Conservation (phyloP, 345 rosid genomes). For the Gossypium thurberi region DNA sequence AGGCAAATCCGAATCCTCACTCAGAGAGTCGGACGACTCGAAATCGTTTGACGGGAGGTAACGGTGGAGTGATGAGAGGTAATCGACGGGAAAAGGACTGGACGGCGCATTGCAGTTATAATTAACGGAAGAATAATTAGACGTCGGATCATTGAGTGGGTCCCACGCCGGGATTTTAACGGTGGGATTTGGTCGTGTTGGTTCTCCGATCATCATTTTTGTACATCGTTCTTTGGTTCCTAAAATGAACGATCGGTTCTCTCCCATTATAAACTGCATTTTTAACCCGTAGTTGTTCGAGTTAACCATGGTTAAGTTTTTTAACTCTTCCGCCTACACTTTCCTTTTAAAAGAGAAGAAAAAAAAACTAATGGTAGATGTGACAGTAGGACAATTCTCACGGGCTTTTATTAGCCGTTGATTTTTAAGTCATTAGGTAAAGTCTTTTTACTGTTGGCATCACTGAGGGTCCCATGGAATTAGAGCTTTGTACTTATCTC, state of each 20-base stretch:
- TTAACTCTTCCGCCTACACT: neutral
- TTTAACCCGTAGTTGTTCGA: constrained; percentile 23
- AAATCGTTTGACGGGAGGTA: constrained; percentile 64
- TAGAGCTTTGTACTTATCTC: constrained; percentile 1
- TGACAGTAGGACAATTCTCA: neutral
- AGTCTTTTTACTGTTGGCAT: neutral
- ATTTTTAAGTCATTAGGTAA: neutral
- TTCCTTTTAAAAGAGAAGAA: constrained; percentile 16
- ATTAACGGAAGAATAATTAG: constrained; percentile 23
- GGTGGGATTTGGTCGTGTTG: constrained; percentile 36
- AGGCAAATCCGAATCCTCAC: constrained; percentile 33
- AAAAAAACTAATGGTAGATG: neutral
- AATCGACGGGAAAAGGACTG: constrained; percentile 35
- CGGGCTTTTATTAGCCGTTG: constrained; percentile 25
- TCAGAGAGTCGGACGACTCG: constrained; percentile 35
- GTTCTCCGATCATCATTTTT: constrained; percentile 60
- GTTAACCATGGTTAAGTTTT: constrained; percentile 34
- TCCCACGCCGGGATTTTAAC: constrained; percentile 61
- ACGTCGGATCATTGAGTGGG: constrained; percentile 34
- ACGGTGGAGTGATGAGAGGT: constrained; percentile 49
- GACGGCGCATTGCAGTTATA: constrained; percentile 22
- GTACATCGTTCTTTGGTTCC: constrained; percentile 4
- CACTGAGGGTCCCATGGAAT: neutral
- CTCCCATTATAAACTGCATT: constrained; percentile 31
- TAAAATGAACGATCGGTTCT: neutral